Percentiles rank a stretch among this genome's conserved stretches.
These are phyloP conservation scores for Eucalyptus sp. DNA, from an alignment of 345 rosid genomes.

Conservation along the genomic window DNA sequence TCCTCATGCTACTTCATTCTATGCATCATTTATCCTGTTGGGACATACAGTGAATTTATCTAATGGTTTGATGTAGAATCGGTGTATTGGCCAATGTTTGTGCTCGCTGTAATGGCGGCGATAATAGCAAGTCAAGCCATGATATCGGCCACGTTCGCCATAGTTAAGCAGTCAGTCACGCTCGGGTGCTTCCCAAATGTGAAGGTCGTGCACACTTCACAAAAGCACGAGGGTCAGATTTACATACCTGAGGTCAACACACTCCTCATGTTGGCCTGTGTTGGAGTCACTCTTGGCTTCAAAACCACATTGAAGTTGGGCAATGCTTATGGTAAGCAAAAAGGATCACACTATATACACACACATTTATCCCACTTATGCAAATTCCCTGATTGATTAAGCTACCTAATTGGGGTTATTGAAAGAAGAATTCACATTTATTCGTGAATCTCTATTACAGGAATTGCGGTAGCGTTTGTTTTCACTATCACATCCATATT, in stretches of 20 bases:
- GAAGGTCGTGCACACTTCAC: conserved; percentile 17
- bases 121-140: conserved; percentile 22
- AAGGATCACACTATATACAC: too few species aligned
- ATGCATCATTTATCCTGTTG: neutral
- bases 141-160: conserved; percentile 17
- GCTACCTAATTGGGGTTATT: neutral
- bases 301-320: conserved; percentile 9
- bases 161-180: conserved; percentile 8
- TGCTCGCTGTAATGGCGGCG: conserved; percentile 10
- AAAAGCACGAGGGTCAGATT: conserved; percentile 6
- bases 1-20: neutral
- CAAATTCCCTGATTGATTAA: neutral
- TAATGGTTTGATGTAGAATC: neutral
- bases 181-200: conserved; percentile 17
- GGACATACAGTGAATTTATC: too few species aligned
- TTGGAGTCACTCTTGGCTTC: conserved; percentile 15
- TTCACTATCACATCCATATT: conserved; percentile 7
- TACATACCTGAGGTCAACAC: conserved; percentile 18
- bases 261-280: conserved; percentile 17
- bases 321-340: conserved; percentile 18
- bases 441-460: neutral
- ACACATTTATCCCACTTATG: too few species aligned
- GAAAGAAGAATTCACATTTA: too few species aligned
- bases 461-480: conserved; percentile 15
- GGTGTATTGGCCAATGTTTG: conserved; percentile 19